phyloP scores from a whole-genome alignment of 371 early-diverging fungal genomes.

The Umbelopsis sp. region DNA sequence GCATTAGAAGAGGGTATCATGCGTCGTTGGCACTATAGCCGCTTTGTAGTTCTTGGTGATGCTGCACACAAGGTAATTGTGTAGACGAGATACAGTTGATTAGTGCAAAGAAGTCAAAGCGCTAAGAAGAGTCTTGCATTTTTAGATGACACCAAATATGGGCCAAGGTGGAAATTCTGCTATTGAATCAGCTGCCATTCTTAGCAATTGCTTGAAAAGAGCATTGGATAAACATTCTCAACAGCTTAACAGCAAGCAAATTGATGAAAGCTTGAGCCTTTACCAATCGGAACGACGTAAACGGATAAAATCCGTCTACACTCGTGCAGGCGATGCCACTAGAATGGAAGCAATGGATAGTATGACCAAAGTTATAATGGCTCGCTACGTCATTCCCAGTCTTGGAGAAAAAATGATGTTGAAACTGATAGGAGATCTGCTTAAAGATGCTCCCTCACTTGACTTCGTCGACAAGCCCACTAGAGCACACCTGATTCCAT shows the following conservation, averaged over 20 bases:
- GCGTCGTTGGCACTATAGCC: constrained; percentile 11
- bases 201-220: not conserved
- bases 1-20: constrained; percentile 5
- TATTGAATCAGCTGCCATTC: not conserved
- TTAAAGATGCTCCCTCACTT: not conserved
- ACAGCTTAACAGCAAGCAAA: not conserved
- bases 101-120: not conserved
- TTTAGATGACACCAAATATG: constrained; percentile 7
- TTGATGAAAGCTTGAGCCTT: not conserved
- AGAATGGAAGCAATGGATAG: not conserved
- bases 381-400: not conserved
- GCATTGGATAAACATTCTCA: not conserved
- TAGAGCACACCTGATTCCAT: not conserved
- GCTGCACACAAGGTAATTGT: constrained; percentile 10
- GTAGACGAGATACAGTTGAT: no score
- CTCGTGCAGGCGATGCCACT: not conserved
- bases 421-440: not conserved
- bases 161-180: constrained; percentile 3
- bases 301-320: not conserved
- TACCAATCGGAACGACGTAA: not conserved
- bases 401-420: not conserved
- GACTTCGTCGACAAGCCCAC: not conserved
- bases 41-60: not conserved
- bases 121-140: not conserved
- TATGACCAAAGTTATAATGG: not conserved